Evolutionary conservation across 2,329 filamentous ascomycete genomes (phyloP).

Genomic region (Sporothrix humicola): DNA sequence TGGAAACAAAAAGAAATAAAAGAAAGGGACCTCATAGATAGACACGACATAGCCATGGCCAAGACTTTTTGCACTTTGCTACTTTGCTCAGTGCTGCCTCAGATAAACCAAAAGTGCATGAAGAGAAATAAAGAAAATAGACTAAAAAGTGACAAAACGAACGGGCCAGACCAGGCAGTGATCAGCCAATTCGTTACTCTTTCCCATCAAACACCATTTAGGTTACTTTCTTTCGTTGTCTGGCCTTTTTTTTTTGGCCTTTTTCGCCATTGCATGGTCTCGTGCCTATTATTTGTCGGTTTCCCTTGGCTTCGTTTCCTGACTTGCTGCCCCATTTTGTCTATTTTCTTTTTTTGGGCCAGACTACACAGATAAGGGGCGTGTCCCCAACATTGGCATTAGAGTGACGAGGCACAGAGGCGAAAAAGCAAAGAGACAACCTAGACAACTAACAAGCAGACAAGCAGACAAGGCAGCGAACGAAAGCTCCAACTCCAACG

Average conservation of each 20-base stretch:
- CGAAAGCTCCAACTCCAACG: background rate
- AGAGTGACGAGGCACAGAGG: too few relatives aligned
- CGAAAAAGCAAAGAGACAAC: background rate
- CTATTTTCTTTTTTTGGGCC: background rate
- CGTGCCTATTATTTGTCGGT: constrained; percentile 15
- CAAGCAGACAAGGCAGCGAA: background rate
- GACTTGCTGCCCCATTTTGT: constrained; percentile 9
- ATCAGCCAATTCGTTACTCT: constrained; percentile 16
- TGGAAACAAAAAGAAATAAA: background rate
- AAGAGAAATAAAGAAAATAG: background rate
- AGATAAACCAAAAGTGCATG: background rate
- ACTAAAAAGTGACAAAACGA: constrained; percentile 5
- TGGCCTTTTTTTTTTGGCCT: background rate
- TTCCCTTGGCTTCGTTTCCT: constrained; percentile 4
- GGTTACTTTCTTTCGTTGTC: background rate
- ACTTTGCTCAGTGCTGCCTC: background rate
- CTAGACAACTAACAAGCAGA: background rate
- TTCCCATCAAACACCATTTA: background rate
- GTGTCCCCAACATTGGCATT: background rate
- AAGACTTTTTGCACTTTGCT: background rate
- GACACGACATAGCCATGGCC: constrained; percentile 1
- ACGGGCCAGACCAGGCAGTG: constrained; percentile 15
- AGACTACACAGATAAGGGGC: constrained; percentile 11
- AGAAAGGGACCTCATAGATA: background rate
- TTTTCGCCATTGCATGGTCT: background rate